These are phyloP conservation scores for Fusarium penzigii DNA, from an alignment of 2,329 filamentous ascomycete species.

Conservation along the genomic window DNA sequence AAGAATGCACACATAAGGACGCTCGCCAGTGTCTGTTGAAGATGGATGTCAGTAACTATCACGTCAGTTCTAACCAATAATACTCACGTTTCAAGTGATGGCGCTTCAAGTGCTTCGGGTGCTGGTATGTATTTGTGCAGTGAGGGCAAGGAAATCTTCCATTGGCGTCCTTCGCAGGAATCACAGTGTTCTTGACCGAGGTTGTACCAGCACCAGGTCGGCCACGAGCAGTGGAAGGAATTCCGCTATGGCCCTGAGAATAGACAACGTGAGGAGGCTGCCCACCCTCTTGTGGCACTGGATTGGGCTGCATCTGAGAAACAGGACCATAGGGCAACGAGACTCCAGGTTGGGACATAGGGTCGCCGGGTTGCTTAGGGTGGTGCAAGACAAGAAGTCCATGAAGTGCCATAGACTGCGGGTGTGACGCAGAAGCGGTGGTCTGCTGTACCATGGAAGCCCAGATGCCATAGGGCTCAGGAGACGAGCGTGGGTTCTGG, in stretches of 20 bases:
- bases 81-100: slow-evolving; percentile 93
- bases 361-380: slow-evolving; percentile 70
- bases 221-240: slow-evolving; percentile 86
- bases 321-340: slow-evolving; percentile 61
- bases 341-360: slow-evolving; percentile 60
- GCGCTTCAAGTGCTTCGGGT: slow-evolving; percentile 96
- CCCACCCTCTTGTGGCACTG: slow-evolving; percentile 57
- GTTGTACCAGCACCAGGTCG: slow-evolving; percentile 75
- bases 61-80: slow-evolving; percentile 28
- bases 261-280: slow-evolving; percentile 90
- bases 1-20: slow-evolving; percentile 96
- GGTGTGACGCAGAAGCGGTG: slow-evolving; percentile 67
- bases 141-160: slow-evolving; percentile 98
- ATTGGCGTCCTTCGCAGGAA: slow-evolving; percentile 95
- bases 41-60: slow-evolving; percentile 30
- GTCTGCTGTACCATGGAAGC: slow-evolving; percentile 66
- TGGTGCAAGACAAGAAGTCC: slow-evolving; percentile 62
- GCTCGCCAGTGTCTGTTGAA: slow-evolving; percentile 86
- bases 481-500: slow-evolving; percentile 55
- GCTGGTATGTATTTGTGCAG: slow-evolving; percentile 97
- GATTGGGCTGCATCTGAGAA: slow-evolving; percentile 57
- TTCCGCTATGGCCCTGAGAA: slow-evolving; percentile 88
- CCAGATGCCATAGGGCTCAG: slow-evolving; percentile 57
- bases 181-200: slow-evolving; percentile 74
- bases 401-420: slow-evolving; percentile 72